Evolutionary conservation across 2,329 filamentous ascomycete genomes (phyloP).

Genomic region (Xylariomycetidae sp.): DNA sequence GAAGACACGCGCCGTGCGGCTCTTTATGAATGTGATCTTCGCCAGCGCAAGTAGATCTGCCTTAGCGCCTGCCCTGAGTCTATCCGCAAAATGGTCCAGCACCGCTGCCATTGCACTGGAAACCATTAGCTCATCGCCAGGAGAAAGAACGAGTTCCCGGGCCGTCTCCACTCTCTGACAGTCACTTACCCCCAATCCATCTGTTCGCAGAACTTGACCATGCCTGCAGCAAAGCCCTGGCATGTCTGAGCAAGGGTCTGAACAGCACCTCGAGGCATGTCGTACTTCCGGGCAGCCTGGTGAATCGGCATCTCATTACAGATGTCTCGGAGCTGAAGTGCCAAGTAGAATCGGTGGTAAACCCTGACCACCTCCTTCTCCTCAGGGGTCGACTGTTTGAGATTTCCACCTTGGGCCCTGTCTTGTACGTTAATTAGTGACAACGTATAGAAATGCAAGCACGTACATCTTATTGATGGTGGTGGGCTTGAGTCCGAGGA

Average conservation of each 20-base stretch:
- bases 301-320: slow-evolving; percentile 72
- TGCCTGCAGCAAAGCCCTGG: slow-evolving; percentile 71
- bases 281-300: slow-evolving; percentile 63
- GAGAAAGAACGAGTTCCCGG: too few relatives aligned
- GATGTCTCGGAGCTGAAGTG: slow-evolving; percentile 70
- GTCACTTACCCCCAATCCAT: slow-evolving; percentile 64
- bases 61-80: slow-evolving; percentile 65
- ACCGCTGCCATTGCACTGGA: slow-evolving; percentile 60
- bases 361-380: slow-evolving; percentile 57
- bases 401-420: slow-evolving; percentile 59
- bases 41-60: slow-evolving; percentile 65
- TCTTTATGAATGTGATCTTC: slow-evolving; percentile 70
- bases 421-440: slow-evolving; percentile 8
- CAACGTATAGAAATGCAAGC: neutral
- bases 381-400: slow-evolving; percentile 56
- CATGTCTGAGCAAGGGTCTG: slow-evolving; percentile 70
- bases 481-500: slow-evolving; percentile 63
- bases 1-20: slow-evolving; percentile 65
- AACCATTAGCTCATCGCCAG: slow-evolving; percentile 8
- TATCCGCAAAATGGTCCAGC: slow-evolving; percentile 69
- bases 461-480: slow-evolving; percentile 61
- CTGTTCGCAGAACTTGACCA: slow-evolving; percentile 71
- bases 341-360: slow-evolving; percentile 67
- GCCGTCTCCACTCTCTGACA: too few relatives aligned
- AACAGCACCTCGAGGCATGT: slow-evolving; percentile 61